These are phyloP conservation scores for Knoxdaviesia proteae DNA, from an alignment of 2,329 filamentous ascomycete species.

Conservation along the genomic window DNA sequence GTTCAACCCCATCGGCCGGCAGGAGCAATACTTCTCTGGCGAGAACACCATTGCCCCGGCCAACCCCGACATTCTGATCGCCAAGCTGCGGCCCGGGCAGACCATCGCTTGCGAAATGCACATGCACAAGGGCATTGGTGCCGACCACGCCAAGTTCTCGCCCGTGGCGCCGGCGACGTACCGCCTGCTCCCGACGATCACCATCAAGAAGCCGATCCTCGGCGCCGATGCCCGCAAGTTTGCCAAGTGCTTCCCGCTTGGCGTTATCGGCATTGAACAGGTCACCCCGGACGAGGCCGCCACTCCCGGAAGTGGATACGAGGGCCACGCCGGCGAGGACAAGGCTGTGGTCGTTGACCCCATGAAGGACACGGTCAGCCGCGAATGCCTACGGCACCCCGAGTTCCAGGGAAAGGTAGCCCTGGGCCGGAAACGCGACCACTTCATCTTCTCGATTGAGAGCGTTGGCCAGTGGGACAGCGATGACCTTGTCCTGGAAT, in stretches of 20 bases:
- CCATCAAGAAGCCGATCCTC: conserved; percentile 64
- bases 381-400: conserved; percentile 74
- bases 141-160: conserved; percentile 92
- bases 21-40: conserved; percentile 47
- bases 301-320: conserved; percentile 40
- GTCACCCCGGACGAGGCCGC: conserved; percentile 47
- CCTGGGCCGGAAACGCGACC: conserved; percentile 72
- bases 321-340: conserved; percentile 54
- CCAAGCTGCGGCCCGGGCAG: conserved; percentile 83
- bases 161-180: conserved; percentile 91
- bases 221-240: conserved; percentile 81
- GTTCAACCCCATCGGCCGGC: conserved; percentile 57
- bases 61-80: conserved; percentile 83
- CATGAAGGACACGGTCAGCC: conserved; percentile 87
- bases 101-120: conserved; percentile 73
- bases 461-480: conserved; percentile 90
- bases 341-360: conserved; percentile 77
- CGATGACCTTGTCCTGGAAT: conserved; percentile 81
- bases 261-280: conserved; percentile 64
- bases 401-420: conserved; percentile 95
- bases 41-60: conserved; percentile 50
- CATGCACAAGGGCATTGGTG: conserved; percentile 83
- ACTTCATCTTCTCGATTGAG: conserved; percentile 94
- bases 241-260: conserved; percentile 66
- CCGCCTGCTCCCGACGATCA: conserved; percentile 71